A percentile compares a stretch with the other conserved stretches of the same genome.
Evolutionary conservation across 331 rosid genomes (phyloP).

Genomic region (Stylosanthes scabra): DNA sequence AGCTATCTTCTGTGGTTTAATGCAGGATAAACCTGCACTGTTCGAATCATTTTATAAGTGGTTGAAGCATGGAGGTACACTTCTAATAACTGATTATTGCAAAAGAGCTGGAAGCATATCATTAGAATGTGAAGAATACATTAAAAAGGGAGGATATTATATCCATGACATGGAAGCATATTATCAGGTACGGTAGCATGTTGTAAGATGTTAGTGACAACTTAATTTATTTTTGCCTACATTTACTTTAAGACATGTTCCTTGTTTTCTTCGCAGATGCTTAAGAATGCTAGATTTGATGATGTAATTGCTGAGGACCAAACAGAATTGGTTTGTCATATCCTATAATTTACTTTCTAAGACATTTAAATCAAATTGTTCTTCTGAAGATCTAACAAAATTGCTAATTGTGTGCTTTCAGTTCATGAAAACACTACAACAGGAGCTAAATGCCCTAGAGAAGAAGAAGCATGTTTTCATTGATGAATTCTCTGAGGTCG

Average conservation of each 20-base stretch:
- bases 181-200: slow-evolving; percentile 55
- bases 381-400: slow-evolving; percentile 22
- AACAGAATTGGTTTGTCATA: slow-evolving; percentile 65
- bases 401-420: slow-evolving; percentile 41
- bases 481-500: slow-evolving; percentile 75
- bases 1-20: slow-evolving; percentile 25
- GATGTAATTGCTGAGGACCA: slow-evolving; percentile 73
- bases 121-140: slow-evolving; percentile 65
- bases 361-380: not conserved
- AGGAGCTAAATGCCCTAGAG: slow-evolving; percentile 66
- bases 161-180: slow-evolving; percentile 72
- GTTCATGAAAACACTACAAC: slow-evolving; percentile 74
- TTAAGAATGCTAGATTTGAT: slow-evolving; percentile 76
- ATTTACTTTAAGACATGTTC: not conserved
- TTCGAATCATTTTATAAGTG: slow-evolving; percentile 79
- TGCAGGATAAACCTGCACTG: slow-evolving; percentile 77
- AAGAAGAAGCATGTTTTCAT: slow-evolving; percentile 68
- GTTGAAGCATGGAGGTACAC: slow-evolving; percentile 91
- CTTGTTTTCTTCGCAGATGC: slow-evolving; percentile 61
- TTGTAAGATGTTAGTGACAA: not conserved
- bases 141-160: slow-evolving; percentile 78
- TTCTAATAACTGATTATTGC: slow-evolving; percentile 88
- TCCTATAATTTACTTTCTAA: slow-evolving; percentile 1
- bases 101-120: slow-evolving; percentile 64
- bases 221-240: not conserved